Evolutionary conservation across 345 rosid genomes (phyloP).

Genomic region (Gossypium herbaceum): DNA sequence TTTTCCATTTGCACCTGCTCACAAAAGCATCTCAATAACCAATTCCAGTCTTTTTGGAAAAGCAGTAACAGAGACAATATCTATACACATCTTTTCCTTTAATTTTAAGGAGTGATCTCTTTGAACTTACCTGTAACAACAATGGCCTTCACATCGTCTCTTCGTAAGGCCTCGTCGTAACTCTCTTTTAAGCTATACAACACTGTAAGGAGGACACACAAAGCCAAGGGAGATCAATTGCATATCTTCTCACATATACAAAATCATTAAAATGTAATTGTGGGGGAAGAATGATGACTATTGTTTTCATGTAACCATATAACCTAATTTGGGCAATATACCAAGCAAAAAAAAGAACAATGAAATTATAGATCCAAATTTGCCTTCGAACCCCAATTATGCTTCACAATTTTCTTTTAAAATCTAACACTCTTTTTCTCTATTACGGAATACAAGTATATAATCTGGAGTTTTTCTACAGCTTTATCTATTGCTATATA

Average conservation of each 20-base stretch:
- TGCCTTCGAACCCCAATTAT: background rate
- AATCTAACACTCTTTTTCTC: background rate
- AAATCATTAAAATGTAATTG: background rate
- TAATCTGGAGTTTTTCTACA: no score
- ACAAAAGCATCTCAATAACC: conserved; percentile 10
- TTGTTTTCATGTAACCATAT: background rate
- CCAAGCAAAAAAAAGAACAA: background rate
- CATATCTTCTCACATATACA: background rate
- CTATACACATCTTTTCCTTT: background rate
- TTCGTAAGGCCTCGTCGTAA: conserved; percentile 65
- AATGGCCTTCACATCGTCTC: conserved; percentile 94
- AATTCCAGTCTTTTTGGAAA: background rate
- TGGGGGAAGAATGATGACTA: background rate
- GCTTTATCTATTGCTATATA: background rate
- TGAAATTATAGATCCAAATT: background rate
- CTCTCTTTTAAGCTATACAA: conserved; percentile 67
- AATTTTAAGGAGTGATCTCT: background rate
- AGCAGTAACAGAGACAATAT: background rate
- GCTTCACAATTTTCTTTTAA: background rate
- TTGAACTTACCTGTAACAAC: conserved; percentile 64
- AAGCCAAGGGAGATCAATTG: background rate
- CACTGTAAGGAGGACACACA: conserved; percentile 38
- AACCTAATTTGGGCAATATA: background rate
- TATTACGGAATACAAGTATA: background rate
- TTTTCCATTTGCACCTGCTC: conserved; percentile 77